Evolutionary conservation across 495 filamentous ascomycete species (phyloP).

Genomic region (Pyrenula massariospora): DNA sequence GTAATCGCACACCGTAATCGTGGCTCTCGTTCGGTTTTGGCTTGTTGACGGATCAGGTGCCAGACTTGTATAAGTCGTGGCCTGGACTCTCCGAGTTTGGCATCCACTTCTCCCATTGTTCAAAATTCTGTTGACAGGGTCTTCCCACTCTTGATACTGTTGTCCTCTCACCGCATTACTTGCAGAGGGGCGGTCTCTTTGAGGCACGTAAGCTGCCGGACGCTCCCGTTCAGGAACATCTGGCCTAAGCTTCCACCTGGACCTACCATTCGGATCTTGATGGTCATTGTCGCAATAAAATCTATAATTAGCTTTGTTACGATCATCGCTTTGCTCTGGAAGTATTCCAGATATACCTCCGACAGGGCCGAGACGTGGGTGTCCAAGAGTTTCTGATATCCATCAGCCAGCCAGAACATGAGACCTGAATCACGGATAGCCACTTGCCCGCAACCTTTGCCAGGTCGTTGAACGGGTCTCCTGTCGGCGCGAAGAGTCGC

Average conservation of each 20-base stretch:
- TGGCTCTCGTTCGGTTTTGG: too few relatives aligned
- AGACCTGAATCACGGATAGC: not conserved
- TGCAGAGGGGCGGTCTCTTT: not conserved
- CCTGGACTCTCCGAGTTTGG: too few relatives aligned
- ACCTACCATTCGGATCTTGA: not conserved
- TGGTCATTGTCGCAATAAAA: not conserved
- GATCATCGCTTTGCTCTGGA: not conserved
- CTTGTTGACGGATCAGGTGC: too few relatives aligned
- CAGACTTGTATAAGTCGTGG: too few relatives aligned
- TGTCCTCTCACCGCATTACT: not conserved
- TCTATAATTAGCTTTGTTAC: not conserved
- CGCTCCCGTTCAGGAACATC: not conserved
- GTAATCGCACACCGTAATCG: too few relatives aligned
- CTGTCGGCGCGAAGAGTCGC: not conserved
- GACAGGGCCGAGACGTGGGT: not conserved
- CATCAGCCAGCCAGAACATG: not conserved
- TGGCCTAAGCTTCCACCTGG: not conserved
- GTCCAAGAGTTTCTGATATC: not conserved
- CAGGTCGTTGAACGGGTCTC: not conserved
- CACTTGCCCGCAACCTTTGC: not conserved
- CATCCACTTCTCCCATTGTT: too few relatives aligned
- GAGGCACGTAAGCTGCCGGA: not conserved
- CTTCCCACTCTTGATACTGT: not conserved
- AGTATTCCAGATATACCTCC: not conserved
- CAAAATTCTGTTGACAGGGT: too few relatives aligned